A percentile compares a stretch with the other conserved stretches of the same genome.
Conservation (phyloP, 208 protist species). For the Crithidia thermophila region DNA sequence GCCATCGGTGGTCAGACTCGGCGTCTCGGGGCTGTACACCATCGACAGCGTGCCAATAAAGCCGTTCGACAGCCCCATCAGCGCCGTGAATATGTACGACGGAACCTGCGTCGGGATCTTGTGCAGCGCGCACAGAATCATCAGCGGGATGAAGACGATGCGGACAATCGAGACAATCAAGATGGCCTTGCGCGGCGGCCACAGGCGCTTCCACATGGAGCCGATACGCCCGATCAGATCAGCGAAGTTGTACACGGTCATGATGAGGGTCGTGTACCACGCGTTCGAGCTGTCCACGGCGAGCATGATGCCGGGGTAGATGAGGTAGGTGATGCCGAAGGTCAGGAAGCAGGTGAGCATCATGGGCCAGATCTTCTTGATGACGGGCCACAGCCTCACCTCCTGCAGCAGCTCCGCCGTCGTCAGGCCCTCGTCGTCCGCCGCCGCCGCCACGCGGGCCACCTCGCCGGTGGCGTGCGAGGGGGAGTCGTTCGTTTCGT, state of each 20-base stretch:
- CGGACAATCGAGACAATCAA: constrained; percentile 44
- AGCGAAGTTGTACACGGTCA: constrained; percentile 71
- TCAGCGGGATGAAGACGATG: constrained; percentile 69
- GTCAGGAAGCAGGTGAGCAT: constrained; percentile 70
- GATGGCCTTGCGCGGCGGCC: constrained; percentile 41
- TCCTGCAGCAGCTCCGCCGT: constrained; percentile 72
- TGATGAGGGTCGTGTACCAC: constrained; percentile 79
- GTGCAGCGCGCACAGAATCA: constrained; percentile 69
- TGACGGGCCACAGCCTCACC: constrained; percentile 59
- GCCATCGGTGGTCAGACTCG: constrained; percentile 46
- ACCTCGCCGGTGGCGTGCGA: not conserved
- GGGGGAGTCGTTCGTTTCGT: not conserved
- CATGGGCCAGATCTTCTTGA: constrained; percentile 79
- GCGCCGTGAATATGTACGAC: constrained; percentile 53
- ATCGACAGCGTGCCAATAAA: constrained; percentile 79
- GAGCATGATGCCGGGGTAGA: constrained; percentile 80
- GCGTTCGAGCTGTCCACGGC: constrained; percentile 48
- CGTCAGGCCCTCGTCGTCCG: constrained; percentile 28
- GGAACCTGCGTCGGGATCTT: constrained; percentile 55
- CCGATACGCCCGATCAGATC: constrained; percentile 61
- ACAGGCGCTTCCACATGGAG: constrained; percentile 52
- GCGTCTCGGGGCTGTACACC: constrained; percentile 66
- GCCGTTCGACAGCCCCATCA: constrained; percentile 75
- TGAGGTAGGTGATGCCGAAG: constrained; percentile 68
- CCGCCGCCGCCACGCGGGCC: not conserved